Percentiles rank a stretch among this genome's conserved stretches.
These are phyloP conservation scores for Acer campestre DNA, from an alignment of 345 rosid species.

Conservation along the genomic window DNA sequence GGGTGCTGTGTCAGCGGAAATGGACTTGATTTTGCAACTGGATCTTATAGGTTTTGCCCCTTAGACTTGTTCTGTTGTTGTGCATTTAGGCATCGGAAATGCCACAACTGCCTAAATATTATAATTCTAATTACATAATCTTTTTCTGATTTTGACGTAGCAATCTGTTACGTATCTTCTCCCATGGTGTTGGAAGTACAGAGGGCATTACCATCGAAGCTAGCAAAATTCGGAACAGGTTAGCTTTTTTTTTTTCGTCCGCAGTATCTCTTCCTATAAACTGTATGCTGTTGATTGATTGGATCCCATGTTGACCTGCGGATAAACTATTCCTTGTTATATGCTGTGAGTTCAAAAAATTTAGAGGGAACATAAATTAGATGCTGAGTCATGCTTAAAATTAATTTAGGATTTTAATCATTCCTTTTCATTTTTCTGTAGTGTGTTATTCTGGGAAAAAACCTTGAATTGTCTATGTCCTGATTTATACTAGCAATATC, in stretches of 20 bases:
- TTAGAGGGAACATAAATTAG: no score
- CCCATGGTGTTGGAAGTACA: slow-evolving; percentile 43
- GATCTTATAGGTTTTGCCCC: slow-evolving; percentile 62
- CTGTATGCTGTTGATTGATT: background rate
- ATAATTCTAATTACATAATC: slow-evolving; percentile 19
- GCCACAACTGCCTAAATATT: background rate
- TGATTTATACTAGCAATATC: no score
- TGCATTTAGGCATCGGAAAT: slow-evolving; percentile 7
- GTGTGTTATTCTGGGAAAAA: no score
- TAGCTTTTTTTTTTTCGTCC: background rate
- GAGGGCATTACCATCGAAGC: slow-evolving; percentile 55
- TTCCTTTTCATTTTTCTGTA: no score
- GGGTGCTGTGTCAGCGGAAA: slow-evolving; percentile 66
- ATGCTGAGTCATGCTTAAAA: no score
- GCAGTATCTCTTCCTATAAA: background rate
- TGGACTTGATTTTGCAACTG: slow-evolving; percentile 64
- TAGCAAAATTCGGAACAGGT: slow-evolving; percentile 54
- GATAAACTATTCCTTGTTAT: no score
- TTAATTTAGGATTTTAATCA: no score
- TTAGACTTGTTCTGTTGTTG: slow-evolving; percentile 10
- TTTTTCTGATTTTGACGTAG: slow-evolving; percentile 32
- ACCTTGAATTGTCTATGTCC: no score
- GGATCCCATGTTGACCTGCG: background rate
- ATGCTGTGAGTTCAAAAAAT: no score
- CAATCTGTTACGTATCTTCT: slow-evolving; percentile 60